A percentile compares a stretch with the other conserved stretches of the same genome.
phyloP scores from a whole-genome alignment of 176 grass and related monocot species.

The Leersia perrieri region DNA sequence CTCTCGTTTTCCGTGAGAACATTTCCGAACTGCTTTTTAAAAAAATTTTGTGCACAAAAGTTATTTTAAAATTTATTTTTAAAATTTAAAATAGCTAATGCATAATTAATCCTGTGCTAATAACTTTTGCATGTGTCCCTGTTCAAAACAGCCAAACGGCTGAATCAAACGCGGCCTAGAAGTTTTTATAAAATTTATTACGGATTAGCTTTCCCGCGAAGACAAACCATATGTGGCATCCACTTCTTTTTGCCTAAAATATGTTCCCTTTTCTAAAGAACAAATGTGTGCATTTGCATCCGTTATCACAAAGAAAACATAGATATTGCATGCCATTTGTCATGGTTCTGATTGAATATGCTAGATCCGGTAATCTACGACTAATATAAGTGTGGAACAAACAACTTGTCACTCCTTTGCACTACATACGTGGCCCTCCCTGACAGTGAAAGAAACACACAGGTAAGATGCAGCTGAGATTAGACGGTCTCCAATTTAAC shows the following conservation, averaged over 20 bases:
- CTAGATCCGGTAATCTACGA: neutral
- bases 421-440: neutral
- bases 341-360: neutral
- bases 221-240: neutral
- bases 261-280: neutral
- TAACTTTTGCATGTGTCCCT: too few species aligned
- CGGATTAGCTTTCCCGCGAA: too few species aligned
- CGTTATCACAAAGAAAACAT: neutral
- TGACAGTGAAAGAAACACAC: neutral
- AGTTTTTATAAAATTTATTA: too few species aligned
- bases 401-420: constrained; percentile 4
- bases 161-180: too few species aligned
- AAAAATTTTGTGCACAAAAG: too few species aligned
- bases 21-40: too few species aligned
- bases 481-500: neutral
- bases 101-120: too few species aligned
- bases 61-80: too few species aligned
- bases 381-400: neutral
- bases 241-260: neutral
- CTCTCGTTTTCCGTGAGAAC: too few species aligned
- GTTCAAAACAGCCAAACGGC: too few species aligned
- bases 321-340: neutral
- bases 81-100: too few species aligned
- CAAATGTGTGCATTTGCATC: neutral
- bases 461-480: neutral